Percentiles rank a stretch among this genome's conserved stretches.
These are phyloP conservation scores for Tolypocladium endophyticum DNA, from an alignment of 2,329 filamentous ascomycete species.

Conservation along the genomic window DNA sequence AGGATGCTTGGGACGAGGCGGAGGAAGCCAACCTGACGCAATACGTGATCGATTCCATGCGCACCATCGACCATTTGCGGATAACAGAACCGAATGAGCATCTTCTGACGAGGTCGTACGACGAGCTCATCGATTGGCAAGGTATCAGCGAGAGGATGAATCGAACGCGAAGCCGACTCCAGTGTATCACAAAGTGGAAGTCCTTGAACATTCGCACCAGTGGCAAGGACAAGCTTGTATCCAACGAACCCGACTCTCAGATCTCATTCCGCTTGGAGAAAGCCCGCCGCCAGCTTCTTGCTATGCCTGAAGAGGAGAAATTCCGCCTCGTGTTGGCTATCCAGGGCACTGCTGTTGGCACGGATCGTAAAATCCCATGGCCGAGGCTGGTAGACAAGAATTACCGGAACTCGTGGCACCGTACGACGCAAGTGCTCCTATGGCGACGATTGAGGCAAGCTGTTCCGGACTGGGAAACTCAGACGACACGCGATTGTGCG, in stretches of 20 bases:
- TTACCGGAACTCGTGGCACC: slow-evolving; percentile 28
- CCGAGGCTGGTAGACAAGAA: slow-evolving; percentile 27
- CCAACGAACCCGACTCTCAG: slow-evolving; percentile 18
- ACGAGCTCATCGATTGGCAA: slow-evolving; percentile 54
- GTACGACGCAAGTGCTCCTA: slow-evolving; percentile 24
- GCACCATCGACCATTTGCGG: slow-evolving; percentile 30
- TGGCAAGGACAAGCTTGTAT: slow-evolving; percentile 21
- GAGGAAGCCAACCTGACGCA: slow-evolving; percentile 46
- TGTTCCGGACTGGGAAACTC: slow-evolving; percentile 19
- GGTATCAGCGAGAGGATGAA: slow-evolving; percentile 52
- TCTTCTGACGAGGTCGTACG: slow-evolving; percentile 29
- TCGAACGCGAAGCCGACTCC: slow-evolving; percentile 50
- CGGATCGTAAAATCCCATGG: slow-evolving; percentile 41
- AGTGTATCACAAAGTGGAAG: slow-evolving; percentile 61
- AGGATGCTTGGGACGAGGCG: slow-evolving; percentile 46
- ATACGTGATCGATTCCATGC: slow-evolving; percentile 42
- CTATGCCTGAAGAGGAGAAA: slow-evolving; percentile 34
- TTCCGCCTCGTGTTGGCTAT: slow-evolving; percentile 32
- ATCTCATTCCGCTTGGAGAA: slow-evolving; percentile 32
- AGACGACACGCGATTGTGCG: slow-evolving; percentile 23
- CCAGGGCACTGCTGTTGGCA: slow-evolving; percentile 24
- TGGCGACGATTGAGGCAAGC: slow-evolving; percentile 27
- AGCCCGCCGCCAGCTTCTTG: slow-evolving; percentile 29
- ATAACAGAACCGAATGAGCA: slow-evolving; percentile 19
- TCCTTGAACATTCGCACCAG: slow-evolving; percentile 24